Percentiles rank a stretch among this genome's conserved stretches.
These are phyloP conservation scores for Sporothrix euskadiensis DNA, from an alignment of 2,329 filamentous ascomycete species.

Conservation along the genomic window DNA sequence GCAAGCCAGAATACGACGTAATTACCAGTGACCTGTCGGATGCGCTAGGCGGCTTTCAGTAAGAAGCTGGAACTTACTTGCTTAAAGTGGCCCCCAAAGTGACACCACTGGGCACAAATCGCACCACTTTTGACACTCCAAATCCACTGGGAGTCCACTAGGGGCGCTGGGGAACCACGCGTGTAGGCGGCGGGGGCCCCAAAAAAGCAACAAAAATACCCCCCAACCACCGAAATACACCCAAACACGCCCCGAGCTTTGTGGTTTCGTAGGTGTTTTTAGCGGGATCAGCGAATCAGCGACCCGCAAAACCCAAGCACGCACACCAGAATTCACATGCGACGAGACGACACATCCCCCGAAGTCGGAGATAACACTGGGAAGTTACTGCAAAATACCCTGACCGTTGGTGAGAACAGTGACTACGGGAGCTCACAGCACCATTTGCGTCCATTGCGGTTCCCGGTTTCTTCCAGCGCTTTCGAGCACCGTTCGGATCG, in stretches of 20 bases:
- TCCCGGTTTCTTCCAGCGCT: neutral
- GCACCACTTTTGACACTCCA: neutral
- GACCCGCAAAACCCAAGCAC: slow-evolving; percentile 3
- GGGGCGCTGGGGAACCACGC: neutral
- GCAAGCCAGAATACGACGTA: neutral
- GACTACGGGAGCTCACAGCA: neutral
- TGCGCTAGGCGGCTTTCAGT: slow-evolving; percentile 20
- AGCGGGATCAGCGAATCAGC: slow-evolving; percentile 11
- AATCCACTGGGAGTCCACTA: neutral
- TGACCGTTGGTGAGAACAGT: neutral
- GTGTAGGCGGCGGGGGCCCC: neutral
- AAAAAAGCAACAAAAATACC: neutral
- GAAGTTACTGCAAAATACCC: neutral
- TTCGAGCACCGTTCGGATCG: neutral
- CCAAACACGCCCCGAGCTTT: neutral
- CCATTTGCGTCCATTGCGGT: neutral
- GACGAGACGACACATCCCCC: neutral
- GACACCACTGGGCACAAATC: neutral
- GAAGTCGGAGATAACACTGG: slow-evolving; percentile 23
- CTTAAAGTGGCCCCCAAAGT: neutral
- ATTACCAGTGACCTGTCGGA: neutral
- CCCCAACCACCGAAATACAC: neutral
- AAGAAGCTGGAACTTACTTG: slow-evolving; percentile 6
- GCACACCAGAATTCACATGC: neutral
- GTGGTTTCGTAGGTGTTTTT: neutral